phyloP scores from a whole-genome alignment of 305 asterid genomes.

The Solanum hybrid region DNA sequence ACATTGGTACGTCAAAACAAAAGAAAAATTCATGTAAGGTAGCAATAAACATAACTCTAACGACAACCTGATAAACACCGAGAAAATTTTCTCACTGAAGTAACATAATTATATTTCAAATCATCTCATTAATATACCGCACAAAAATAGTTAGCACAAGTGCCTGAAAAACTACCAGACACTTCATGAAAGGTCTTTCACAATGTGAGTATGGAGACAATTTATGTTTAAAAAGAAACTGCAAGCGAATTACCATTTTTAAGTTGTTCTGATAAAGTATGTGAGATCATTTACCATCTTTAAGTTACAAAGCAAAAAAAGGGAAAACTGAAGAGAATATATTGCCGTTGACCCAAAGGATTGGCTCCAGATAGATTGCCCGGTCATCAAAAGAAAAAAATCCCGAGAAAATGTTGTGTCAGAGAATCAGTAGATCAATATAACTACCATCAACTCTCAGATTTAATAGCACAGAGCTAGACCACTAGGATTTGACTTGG shows the following conservation, averaged over 20 bases:
- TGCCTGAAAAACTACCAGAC: neutral
- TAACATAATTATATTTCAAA: neutral
- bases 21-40: neutral
- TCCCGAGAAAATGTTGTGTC: neutral
- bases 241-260: neutral
- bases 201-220: neutral
- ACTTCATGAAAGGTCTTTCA: neutral
- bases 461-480: neutral
- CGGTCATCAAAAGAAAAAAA: neutral
- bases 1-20: neutral
- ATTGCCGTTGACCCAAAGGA: neutral
- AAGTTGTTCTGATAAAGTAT: neutral
- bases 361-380: neutral
- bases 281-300: neutral
- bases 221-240: neutral
- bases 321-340: neutral
- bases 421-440: neutral
- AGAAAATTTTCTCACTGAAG: neutral
- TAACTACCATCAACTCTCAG: neutral
- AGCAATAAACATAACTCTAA: neutral
- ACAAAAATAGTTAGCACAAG: neutral
- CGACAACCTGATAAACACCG: neutral
- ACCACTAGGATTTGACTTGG: neutral
- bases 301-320: neutral
- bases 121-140: neutral